Conservation (phyloP, 140 eudicot genomes). For the Anethum foeniculum region DNA sequence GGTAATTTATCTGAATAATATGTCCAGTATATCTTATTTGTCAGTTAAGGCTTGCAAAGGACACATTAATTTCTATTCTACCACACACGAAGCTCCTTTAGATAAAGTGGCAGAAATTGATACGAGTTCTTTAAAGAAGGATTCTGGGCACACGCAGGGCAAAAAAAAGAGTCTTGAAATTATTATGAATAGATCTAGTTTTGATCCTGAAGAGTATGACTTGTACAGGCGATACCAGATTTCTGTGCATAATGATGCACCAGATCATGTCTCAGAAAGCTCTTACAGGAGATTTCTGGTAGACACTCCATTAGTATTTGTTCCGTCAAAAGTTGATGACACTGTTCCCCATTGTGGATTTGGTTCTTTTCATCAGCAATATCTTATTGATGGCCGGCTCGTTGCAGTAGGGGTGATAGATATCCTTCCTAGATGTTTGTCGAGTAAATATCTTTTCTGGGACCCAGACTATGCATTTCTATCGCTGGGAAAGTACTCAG, state of each 20-base stretch:
- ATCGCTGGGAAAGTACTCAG: slow-evolving; percentile 82
- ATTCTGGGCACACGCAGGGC: slow-evolving; percentile 7
- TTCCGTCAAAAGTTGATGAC: slow-evolving; percentile 46
- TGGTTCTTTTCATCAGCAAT: slow-evolving; percentile 97
- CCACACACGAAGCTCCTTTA: slow-evolving; percentile 17
- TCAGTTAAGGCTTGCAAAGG: slow-evolving; percentile 77
- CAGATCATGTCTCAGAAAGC: slow-evolving; percentile 63
- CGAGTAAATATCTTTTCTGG: slow-evolving; percentile 93
- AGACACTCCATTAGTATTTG: slow-evolving; percentile 65
- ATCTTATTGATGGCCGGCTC: slow-evolving; percentile 62
- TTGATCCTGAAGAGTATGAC: slow-evolving; percentile 77
- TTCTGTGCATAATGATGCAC: slow-evolving; percentile 74
- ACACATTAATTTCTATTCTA: slow-evolving; percentile 66
- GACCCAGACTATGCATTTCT: slow-evolving; percentile 78
- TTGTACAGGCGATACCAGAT: slow-evolving; percentile 74
- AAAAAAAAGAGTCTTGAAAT: slow-evolving; percentile 52
- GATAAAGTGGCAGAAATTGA: slow-evolving; percentile 15
- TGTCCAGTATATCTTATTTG: slow-evolving; percentile 28
- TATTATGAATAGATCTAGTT: slow-evolving; percentile 58
- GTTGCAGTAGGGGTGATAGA: slow-evolving; percentile 93
- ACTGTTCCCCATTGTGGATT: slow-evolving; percentile 70
- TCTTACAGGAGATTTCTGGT: slow-evolving; percentile 83
- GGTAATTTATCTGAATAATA: slow-evolving; percentile 24
- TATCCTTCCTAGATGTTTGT: slow-evolving; percentile 89
- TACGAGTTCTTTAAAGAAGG: slow-evolving; percentile 19